Percentiles rank a stretch among this genome's conserved stretches.
phyloP scores from a whole-genome alignment of 805 yeast species.

The Metschnikowia kunwiensis region DNA sequence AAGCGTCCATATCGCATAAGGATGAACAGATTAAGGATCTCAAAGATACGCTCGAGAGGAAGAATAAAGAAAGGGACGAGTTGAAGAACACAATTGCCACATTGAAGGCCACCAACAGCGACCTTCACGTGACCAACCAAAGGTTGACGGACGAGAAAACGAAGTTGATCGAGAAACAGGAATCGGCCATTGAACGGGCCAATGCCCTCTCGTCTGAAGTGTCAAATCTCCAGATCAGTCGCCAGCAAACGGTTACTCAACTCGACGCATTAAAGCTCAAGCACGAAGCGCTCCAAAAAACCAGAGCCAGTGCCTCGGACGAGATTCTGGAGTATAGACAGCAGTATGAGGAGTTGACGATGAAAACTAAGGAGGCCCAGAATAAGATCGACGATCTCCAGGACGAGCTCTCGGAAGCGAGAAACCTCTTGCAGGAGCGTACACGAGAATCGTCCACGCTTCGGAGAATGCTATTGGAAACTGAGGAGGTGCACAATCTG shows the following conservation, averaged over 20 bases:
- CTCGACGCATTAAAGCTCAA: conserved; percentile 40
- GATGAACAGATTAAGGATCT: conserved; percentile 40
- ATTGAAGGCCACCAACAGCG: conserved; percentile 41
- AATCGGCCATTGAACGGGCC: conserved; percentile 30
- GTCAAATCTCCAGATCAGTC: conserved; percentile 41
- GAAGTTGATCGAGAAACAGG: conserved; percentile 42
- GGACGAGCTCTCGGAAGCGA: conserved; percentile 77
- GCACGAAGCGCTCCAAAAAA: conserved; percentile 31
- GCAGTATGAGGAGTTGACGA: conserved; percentile 68
- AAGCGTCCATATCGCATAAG: conserved; percentile 44
- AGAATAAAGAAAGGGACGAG: conserved; percentile 37
- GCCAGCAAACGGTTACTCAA: conserved; percentile 38
- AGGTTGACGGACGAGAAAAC: conserved; percentile 37
- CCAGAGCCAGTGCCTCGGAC: conserved; percentile 34
- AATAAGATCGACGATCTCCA: conserved; percentile 63
- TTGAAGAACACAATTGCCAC: conserved; percentile 38
- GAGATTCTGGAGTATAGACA: conserved; percentile 49
- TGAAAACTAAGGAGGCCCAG: conserved; percentile 64
- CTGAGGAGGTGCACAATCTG: conserved; percentile 54
- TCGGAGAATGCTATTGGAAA: conserved; percentile 64
- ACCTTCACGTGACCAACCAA: conserved; percentile 35
- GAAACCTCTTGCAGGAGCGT: conserved; percentile 72
- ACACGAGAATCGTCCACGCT: conserved; percentile 74
- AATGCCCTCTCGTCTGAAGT: conserved; percentile 34
- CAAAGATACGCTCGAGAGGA: conserved; percentile 29